Evolutionary conservation across 1,139 yeast genomes (phyloP).

Genomic region (Lodderomyces jiufengensis): DNA sequence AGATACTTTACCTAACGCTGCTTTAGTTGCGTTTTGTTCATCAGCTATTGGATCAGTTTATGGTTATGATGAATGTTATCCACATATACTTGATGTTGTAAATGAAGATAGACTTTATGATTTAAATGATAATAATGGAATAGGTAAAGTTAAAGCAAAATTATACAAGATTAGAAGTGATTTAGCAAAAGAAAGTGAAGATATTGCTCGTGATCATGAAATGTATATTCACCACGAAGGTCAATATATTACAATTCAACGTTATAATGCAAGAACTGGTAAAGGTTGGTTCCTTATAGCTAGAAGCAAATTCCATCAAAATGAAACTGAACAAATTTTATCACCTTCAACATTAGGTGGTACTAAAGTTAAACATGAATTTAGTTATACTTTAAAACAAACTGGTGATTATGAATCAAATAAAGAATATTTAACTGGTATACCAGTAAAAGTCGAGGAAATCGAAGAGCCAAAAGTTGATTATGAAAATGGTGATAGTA

Average conservation of each 20-base stretch:
- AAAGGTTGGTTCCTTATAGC: conserved; percentile 88
- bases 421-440: conserved; percentile 47
- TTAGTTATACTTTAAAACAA: conserved; percentile 55
- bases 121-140: conserved; percentile 54
- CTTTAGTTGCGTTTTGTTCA: conserved; percentile 87
- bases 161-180: conserved; percentile 56
- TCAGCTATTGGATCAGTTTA: conserved; percentile 93
- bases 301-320: conserved; percentile 63
- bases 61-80: conserved; percentile 93
- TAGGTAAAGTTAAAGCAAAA: conserved; percentile 63
- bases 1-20: conserved; percentile 93
- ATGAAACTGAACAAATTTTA: conserved; percentile 47
- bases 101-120: conserved; percentile 66
- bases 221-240: conserved; percentile 94
- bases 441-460: conserved; percentile 61
- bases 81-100: conserved; percentile 78
- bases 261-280: conserved; percentile 81
- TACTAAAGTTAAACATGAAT: conserved; percentile 56
- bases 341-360: conserved; percentile 65
- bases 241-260: conserved; percentile 85
- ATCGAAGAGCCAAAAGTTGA: conserved; percentile 50
- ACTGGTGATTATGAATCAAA: conserved; percentile 45
- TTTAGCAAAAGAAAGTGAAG: conserved; percentile 63
- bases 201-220: conserved; percentile 71
- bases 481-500: conserved; percentile 41